Evolutionary conservation across 768 basidiomycete species (phyloP).

Genomic region (Phylloporus sp.): DNA sequence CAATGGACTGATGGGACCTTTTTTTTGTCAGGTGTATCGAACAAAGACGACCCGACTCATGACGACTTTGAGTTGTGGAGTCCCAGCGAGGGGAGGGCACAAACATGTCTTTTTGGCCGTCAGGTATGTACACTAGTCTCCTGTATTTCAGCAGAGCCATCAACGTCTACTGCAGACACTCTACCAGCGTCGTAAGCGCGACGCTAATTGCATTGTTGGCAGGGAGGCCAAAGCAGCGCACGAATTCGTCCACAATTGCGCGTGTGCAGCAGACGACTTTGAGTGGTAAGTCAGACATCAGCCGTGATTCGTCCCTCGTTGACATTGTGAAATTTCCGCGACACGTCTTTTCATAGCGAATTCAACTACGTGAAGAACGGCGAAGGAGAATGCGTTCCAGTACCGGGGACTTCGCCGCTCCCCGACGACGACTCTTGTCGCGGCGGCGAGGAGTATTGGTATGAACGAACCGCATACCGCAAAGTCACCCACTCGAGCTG

Average conservation of each 20-base stretch:
- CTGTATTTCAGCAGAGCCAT: not conserved
- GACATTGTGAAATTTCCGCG: not conserved
- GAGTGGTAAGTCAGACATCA: constrained; percentile 75
- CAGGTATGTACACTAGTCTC: constrained; percentile 65
- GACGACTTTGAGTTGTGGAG: constrained; percentile 99
- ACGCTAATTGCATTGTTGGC: constrained; percentile 82
- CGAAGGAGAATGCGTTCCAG: constrained; percentile 71
- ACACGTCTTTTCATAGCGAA: constrained; percentile 54
- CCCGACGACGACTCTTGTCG: constrained; percentile 59
- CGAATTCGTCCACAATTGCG: constrained; percentile 62
- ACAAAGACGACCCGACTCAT: constrained; percentile 61
- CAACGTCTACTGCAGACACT: constrained; percentile 49
- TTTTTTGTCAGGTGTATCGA: constrained; percentile 53
- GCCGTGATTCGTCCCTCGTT: not conserved
- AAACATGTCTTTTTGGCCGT: constrained; percentile 87
- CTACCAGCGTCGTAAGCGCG: constrained; percentile 84
- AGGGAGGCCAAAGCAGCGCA: constrained; percentile 49
- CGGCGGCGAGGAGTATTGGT: constrained; percentile 75
- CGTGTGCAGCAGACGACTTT: constrained; percentile 73
- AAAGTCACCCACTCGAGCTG: constrained; percentile 88
- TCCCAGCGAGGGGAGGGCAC: constrained; percentile 83
- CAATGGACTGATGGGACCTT: constrained; percentile 1
- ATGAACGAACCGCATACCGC: constrained; percentile 87
- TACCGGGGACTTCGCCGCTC: constrained; percentile 61
- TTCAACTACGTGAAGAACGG: constrained; percentile 80